A percentile compares a stretch with the other conserved stretches of the same genome.
Evolutionary conservation across 1,284 basidiomycete genomes (phyloP).

Genomic region (Cystobasidiaceae sp.): DNA sequence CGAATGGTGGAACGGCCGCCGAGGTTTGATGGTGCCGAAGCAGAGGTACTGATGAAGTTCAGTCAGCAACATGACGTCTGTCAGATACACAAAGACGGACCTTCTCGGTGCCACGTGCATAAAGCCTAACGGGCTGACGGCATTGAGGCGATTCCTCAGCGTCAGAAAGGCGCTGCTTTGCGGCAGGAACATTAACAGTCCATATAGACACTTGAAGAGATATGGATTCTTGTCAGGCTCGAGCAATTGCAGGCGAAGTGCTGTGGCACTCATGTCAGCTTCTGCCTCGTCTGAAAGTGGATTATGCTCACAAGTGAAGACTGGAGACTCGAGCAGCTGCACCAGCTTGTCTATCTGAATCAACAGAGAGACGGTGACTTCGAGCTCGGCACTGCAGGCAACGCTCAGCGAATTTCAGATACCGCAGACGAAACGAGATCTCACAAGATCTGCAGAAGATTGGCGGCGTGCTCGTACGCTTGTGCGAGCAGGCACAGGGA

Average conservation of each 20-base stretch:
- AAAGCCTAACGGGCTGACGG: conserved; percentile 91
- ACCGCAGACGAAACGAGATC: conserved; percentile 41
- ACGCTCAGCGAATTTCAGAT: not conserved
- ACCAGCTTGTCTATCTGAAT: conserved; percentile 98
- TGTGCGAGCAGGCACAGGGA: conserved; percentile 92
- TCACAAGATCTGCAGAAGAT: conserved; percentile 92
- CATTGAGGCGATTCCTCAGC: conserved; percentile 84
- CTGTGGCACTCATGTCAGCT: conserved; percentile 49
- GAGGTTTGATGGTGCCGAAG: not conserved
- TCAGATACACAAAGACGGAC: conserved; percentile 50
- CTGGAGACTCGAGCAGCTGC: conserved; percentile 94
- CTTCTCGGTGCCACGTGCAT: conserved; percentile 76
- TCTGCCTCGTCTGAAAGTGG: not conserved
- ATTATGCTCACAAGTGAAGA: conserved; percentile 78
- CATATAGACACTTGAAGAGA: conserved; percentile 96
- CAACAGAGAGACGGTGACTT: conserved; percentile 88
- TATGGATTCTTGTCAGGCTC: conserved; percentile 96
- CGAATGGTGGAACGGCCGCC: conserved; percentile 20
- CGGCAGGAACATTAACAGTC: conserved; percentile 92
- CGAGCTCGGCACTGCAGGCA: conserved; percentile 73
- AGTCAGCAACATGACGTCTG: conserved; percentile 30
- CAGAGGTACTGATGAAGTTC: conserved; percentile 47
- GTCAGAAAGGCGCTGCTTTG: conserved; percentile 96
- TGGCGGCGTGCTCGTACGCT: conserved; percentile 97
- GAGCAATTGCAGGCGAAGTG: conserved; percentile 90